phyloP scores from a whole-genome alignment of 768 basidiomycete genomes.

The Crassisporium funariophilum region DNA sequence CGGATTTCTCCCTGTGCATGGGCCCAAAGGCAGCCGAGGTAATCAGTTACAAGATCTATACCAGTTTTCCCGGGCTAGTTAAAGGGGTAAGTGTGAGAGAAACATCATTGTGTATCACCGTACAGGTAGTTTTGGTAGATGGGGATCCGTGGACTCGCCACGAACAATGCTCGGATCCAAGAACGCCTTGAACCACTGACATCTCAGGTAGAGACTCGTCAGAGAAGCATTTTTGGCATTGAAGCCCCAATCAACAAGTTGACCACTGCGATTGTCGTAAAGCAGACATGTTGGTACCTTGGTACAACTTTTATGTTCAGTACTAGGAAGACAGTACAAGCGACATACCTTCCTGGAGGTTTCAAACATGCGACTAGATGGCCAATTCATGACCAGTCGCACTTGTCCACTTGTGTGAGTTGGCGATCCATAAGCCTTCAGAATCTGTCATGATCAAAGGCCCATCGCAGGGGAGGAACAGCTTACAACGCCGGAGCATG shows the following conservation, averaged over 20 bases:
- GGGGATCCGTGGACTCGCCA: neutral
- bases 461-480: no score
- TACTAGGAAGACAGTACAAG: neutral
- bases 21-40: neutral
- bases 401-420: constrained; percentile 1
- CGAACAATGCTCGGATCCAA: neutral
- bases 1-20: neutral
- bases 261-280: neutral
- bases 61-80: no score
- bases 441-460: no score
- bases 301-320: neutral
- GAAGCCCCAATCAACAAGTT: neutral
- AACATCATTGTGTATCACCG: neutral
- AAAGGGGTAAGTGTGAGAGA: no score
- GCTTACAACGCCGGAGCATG: constrained; percentile 1
- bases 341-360: constrained; percentile 1
- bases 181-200: neutral
- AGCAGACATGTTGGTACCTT: constrained; percentile 1
- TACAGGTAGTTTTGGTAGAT: neutral
- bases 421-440: neutral
- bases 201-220: no score
- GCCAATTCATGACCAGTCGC: neutral
- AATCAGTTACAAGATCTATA: neutral
- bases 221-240: neutral
- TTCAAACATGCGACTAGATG: neutral